These are phyloP conservation scores for Camelina laxa DNA, from an alignment of 345 rosid genomes.

Conservation along the genomic window DNA sequence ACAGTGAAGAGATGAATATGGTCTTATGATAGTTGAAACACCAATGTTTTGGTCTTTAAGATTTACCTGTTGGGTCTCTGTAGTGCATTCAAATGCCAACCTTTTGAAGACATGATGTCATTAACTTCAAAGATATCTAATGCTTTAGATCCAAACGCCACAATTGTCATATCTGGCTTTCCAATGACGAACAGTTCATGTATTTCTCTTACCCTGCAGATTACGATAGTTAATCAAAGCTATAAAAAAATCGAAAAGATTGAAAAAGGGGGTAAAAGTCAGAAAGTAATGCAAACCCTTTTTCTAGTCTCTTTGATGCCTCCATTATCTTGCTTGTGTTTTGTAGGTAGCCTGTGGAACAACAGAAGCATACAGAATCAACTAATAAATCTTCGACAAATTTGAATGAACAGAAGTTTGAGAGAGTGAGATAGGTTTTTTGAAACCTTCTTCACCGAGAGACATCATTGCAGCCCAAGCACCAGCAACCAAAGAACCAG, in stretches of 20 bases:
- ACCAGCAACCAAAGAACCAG: constrained; percentile 87
- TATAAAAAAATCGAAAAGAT: not conserved
- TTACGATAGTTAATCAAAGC: not conserved
- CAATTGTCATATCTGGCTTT: constrained; percentile 88
- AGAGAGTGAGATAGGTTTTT: not conserved
- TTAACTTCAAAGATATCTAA: constrained; percentile 91
- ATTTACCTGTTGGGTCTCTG: constrained; percentile 91
- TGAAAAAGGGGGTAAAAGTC: not conserved
- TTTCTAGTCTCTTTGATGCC: constrained; percentile 66
- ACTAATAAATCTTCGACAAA: constrained; percentile 21
- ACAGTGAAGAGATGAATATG: constrained; percentile 3
- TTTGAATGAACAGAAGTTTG: not conserved
- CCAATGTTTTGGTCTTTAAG: not conserved
- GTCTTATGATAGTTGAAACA: constrained; percentile 3
- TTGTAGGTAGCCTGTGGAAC: constrained; percentile 67
- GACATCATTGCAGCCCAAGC: constrained; percentile 98
- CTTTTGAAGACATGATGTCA: constrained; percentile 81
- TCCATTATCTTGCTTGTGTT: constrained; percentile 81
- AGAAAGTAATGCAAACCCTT: constrained; percentile 57
- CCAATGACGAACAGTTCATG: constrained; percentile 76
- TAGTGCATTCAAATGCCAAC: constrained; percentile 95
- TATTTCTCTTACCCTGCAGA: constrained; percentile 70
- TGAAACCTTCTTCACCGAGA: constrained; percentile 76
- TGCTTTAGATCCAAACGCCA: constrained; percentile 76
- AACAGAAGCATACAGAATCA: constrained; percentile 24